A percentile compares a stretch with the other conserved stretches of the same genome.
These are phyloP conservation scores for Thalassiosira hispida DNA, from an alignment of 352 stramenopile species.

Conservation along the genomic window DNA sequence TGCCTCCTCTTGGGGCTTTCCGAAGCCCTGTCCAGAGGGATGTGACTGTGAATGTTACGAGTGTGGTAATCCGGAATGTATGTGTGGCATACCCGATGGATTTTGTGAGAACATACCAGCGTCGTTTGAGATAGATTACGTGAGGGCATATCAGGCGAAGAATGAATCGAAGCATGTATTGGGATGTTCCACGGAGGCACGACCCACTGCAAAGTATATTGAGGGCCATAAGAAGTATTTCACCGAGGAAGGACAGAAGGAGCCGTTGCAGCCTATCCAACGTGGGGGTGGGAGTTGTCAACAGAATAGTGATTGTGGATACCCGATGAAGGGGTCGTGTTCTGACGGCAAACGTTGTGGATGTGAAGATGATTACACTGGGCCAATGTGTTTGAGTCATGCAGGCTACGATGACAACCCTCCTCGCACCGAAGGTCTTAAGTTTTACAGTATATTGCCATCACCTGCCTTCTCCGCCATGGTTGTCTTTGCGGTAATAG, in stretches of 20 bases:
- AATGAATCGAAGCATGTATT: constrained; percentile 74
- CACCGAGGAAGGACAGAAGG: constrained; percentile 67
- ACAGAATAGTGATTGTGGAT: constrained; percentile 62
- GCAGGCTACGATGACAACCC: constrained; percentile 60
- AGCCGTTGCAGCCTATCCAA: constrained; percentile 59
- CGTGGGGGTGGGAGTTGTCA: constrained; percentile 61
- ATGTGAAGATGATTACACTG: constrained; percentile 68
- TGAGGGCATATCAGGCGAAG: constrained; percentile 92
- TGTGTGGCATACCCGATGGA: constrained; percentile 73
- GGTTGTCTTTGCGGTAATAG: constrained; percentile 30
- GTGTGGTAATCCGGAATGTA: constrained; percentile 80
- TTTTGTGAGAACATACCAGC: constrained; percentile 84
- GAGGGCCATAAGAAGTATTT: constrained; percentile 85
- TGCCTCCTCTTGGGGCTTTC: constrained; percentile 91
- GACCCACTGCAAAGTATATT: constrained; percentile 92
- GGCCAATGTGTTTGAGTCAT: constrained; percentile 72
- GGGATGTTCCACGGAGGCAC: constrained; percentile 90
- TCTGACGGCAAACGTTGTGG: constrained; percentile 50
- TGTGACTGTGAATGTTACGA: constrained; percentile 76
- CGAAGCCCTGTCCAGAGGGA: constrained; percentile 67
- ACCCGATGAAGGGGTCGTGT: constrained; percentile 50
- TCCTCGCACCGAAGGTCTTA: constrained; percentile 18
- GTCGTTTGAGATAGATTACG: constrained; percentile 91
- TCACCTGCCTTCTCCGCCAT: constrained; percentile 27
- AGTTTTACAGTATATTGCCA: constrained; percentile 54